phyloP scores from a whole-genome alignment of 371 early-diverging fungal genomes.

The Haplosporangium sp. region DNA sequence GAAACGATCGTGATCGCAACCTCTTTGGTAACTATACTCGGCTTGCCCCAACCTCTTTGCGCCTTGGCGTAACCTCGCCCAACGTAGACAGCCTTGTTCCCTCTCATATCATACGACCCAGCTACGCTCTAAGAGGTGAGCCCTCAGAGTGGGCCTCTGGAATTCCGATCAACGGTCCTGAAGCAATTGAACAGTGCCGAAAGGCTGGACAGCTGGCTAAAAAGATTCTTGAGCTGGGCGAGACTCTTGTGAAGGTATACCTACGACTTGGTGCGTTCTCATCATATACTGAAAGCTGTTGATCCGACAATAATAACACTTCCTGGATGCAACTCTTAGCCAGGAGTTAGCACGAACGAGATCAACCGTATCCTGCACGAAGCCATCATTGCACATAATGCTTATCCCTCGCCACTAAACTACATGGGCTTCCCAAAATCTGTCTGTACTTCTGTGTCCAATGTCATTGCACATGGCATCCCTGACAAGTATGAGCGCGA shows the following conservation, averaged over 20 bases:
- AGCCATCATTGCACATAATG: slow-evolving; percentile 71
- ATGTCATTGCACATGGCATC: slow-evolving; percentile 93
- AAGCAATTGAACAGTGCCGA: slow-evolving; percentile 74
- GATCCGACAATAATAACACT: not conserved
- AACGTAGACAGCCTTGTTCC: slow-evolving; percentile 66
- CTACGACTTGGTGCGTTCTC: not conserved
- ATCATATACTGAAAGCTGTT: not conserved
- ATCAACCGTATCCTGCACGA: slow-evolving; percentile 82
- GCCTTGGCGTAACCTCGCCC: slow-evolving; percentile 38
- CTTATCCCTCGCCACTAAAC: slow-evolving; percentile 90
- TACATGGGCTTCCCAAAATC: slow-evolving; percentile 90
- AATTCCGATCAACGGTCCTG: slow-evolving; percentile 58
- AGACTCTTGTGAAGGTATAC: slow-evolving; percentile 55
- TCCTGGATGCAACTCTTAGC: slow-evolving; percentile 33
- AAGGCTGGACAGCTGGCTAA: slow-evolving; percentile 76
- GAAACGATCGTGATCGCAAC: slow-evolving; percentile 23
- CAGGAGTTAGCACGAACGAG: slow-evolving; percentile 78
- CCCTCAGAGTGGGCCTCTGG: slow-evolving; percentile 68
- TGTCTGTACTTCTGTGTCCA: slow-evolving; percentile 85
- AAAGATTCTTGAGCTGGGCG: slow-evolving; percentile 68
- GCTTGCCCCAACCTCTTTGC: slow-evolving; percentile 32
- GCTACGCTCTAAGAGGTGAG: slow-evolving; percentile 76
- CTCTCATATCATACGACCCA: slow-evolving; percentile 71
- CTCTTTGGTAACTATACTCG: slow-evolving; percentile 40
- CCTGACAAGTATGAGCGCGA: slow-evolving; percentile 75